These are phyloP conservation scores for Pyrenophora teres DNA, from an alignment of 2,329 filamentous ascomycete genomes.

Conservation along the genomic window DNA sequence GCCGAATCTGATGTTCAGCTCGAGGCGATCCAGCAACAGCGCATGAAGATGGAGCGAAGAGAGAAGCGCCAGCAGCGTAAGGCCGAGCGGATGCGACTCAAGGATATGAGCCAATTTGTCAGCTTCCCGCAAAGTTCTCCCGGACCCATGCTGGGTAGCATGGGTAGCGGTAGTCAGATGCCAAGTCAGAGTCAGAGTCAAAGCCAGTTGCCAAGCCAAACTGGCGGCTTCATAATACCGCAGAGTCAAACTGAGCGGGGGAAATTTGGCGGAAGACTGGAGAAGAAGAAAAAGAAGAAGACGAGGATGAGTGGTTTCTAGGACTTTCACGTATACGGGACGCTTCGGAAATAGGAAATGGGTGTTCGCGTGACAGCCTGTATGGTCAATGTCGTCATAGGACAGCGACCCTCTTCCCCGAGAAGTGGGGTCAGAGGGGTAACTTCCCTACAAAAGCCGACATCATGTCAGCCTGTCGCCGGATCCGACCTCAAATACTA, in stretches of 20 bases:
- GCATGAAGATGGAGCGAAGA: conserved; percentile 48
- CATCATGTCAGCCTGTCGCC: background rate
- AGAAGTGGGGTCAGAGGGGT: conserved; percentile 26
- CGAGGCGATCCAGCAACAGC: conserved; percentile 39
- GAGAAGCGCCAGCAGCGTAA: conserved; percentile 50
- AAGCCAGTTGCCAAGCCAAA: conserved; percentile 7
- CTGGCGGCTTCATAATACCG: conserved; percentile 10
- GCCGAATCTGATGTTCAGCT: conserved; percentile 35
- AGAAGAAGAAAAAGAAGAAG: conserved; percentile 45
- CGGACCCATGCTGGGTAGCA: conserved; percentile 26
- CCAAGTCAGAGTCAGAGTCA: conserved; percentile 15
- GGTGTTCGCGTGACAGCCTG: too few species aligned
- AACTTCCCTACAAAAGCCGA: conserved; percentile 11
- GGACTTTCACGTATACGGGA: background rate
- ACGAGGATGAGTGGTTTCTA: conserved; percentile 42
- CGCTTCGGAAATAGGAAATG: too few species aligned
- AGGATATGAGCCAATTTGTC: conserved; percentile 27
- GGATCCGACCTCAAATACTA: background rate
- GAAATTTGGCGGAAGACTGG: conserved; percentile 40
- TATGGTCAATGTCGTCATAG: conserved; percentile 5
- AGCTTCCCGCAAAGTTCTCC: conserved; percentile 34
- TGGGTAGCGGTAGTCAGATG: conserved; percentile 34
- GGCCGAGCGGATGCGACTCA: conserved; percentile 30
- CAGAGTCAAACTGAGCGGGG: conserved; percentile 45
- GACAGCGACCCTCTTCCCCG: background rate